A percentile compares a stretch with the other conserved stretches of the same genome.
These are phyloP conservation scores for Penicillium aurantiogriseum DNA, from an alignment of 2,329 filamentous ascomycete species.

Conservation along the genomic window DNA sequence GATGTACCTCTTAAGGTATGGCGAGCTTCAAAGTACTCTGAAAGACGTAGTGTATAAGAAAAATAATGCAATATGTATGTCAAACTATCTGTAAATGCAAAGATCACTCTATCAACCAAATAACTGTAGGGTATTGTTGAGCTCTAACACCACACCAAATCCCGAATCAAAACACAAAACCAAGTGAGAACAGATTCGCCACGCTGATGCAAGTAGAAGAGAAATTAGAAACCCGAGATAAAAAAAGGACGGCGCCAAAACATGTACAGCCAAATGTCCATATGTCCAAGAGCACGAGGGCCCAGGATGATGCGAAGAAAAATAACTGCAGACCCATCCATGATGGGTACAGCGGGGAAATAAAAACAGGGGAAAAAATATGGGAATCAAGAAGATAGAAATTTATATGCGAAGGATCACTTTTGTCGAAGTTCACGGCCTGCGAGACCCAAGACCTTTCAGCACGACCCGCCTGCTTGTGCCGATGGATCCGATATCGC, in stretches of 20 bases:
- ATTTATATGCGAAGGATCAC: neutral
- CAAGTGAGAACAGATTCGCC: constrained; percentile 21
- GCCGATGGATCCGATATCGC: constrained; percentile 38
- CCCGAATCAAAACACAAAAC: constrained; percentile 11
- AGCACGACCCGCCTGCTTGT: constrained; percentile 41
- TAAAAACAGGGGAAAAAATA: neutral
- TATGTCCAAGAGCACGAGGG: constrained; percentile 8
- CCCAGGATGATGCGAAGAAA: constrained; percentile 7
- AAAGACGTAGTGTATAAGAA: neutral
- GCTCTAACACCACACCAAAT: constrained; percentile 11
- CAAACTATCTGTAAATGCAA: constrained; percentile 1
- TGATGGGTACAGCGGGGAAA: neutral
- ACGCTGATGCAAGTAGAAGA: constrained; percentile 27
- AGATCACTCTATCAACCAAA: constrained; percentile 6
- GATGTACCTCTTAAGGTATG: too few relatives aligned
- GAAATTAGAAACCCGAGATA: constrained; percentile 12
- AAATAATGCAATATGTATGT: neutral
- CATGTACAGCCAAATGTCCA: constrained; percentile 1
- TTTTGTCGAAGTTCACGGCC: constrained; percentile 3
- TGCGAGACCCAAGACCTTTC: constrained; percentile 34
- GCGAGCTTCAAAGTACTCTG: neutral
- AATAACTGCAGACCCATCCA: constrained; percentile 4
- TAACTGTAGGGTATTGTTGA: constrained; percentile 12
- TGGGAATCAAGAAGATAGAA: neutral
- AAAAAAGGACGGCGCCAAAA: constrained; percentile 6